These are phyloP conservation scores for Emericellopsis atlantica DNA, from an alignment of 2,329 filamentous ascomycete genomes.

Conservation along the genomic window DNA sequence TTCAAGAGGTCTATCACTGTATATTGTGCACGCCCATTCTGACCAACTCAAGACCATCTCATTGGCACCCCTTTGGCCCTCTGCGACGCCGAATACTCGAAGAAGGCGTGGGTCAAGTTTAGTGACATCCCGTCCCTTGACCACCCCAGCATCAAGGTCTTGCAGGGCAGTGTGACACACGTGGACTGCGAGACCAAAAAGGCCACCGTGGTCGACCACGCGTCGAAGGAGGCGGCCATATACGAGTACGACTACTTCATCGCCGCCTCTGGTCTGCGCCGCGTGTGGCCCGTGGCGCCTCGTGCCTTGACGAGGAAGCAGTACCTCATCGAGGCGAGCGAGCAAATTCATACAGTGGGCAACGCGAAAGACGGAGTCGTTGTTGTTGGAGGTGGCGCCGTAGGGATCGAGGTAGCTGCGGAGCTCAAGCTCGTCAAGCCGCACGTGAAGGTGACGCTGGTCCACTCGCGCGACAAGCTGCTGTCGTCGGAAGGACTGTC, in stretches of 20 bases:
- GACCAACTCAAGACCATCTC: constrained; percentile 46
- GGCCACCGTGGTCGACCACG: constrained; percentile 39
- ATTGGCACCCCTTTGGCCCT: constrained; percentile 67
- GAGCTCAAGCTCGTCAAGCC: constrained; percentile 62
- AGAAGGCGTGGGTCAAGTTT: constrained; percentile 60
- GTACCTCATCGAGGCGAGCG: constrained; percentile 48
- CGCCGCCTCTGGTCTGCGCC: constrained; percentile 54
- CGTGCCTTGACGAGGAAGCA: constrained; percentile 47
- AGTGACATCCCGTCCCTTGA: constrained; percentile 54
- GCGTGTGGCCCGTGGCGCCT: constrained; percentile 62
- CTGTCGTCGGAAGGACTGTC: constrained; percentile 64
- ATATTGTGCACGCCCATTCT: background rate
- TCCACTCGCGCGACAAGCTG: constrained; percentile 59
- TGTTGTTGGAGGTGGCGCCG: constrained; percentile 65
- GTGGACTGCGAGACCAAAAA: constrained; percentile 48
- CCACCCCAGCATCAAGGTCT: constrained; percentile 43
- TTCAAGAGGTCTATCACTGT: constrained; percentile 3
- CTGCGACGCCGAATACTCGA: constrained; percentile 47
- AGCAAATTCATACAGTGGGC: constrained; percentile 43
- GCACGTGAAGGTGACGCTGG: constrained; percentile 52
- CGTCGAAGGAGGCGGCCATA: constrained; percentile 26
- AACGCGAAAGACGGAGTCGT: constrained; percentile 46
- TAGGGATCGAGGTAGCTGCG: constrained; percentile 71
- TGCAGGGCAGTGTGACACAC: constrained; percentile 51
- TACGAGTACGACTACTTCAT: constrained; percentile 64